These are phyloP conservation scores for Blastobotrys capitulatus DNA, from an alignment of 1,139 yeast species.

Conservation along the genomic window DNA sequence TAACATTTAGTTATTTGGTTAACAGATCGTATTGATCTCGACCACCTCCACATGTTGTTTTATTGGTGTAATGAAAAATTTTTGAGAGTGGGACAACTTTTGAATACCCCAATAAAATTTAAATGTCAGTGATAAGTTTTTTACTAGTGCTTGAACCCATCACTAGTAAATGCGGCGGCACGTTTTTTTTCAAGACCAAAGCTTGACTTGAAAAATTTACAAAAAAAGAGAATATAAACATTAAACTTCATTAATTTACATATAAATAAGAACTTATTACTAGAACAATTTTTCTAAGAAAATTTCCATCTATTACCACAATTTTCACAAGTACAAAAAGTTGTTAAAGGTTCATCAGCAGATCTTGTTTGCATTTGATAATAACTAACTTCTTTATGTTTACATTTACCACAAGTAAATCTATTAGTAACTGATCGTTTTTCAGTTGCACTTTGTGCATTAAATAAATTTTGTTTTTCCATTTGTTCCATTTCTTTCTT, in stretches of 20 bases:
- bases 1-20: neutral
- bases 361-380: constrained; percentile 97
- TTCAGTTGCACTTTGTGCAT: constrained; percentile 98
- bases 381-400: constrained; percentile 92
- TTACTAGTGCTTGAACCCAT: no score
- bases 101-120: neutral
- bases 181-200: no score
- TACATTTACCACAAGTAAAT: constrained; percentile 96
- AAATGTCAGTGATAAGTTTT: no score
- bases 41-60: no score
- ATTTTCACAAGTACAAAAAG: constrained; percentile 94
- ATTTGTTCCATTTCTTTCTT: constrained; percentile 81
- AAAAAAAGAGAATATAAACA: neutral
- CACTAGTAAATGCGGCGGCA: no score
- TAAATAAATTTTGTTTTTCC: constrained; percentile 83
- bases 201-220: no score
- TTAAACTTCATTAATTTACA: neutral
- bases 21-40: neutral
- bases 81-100: neutral
- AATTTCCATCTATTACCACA: constrained; percentile 99
- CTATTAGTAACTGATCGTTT: constrained; percentile 95
- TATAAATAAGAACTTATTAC: no score
- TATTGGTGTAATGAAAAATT: no score
- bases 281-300: constrained; percentile 20
- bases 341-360: constrained; percentile 97